Evolutionary conservation across 140 eudicot species (phyloP).

Genomic region (Ambrosia hybrid): DNA sequence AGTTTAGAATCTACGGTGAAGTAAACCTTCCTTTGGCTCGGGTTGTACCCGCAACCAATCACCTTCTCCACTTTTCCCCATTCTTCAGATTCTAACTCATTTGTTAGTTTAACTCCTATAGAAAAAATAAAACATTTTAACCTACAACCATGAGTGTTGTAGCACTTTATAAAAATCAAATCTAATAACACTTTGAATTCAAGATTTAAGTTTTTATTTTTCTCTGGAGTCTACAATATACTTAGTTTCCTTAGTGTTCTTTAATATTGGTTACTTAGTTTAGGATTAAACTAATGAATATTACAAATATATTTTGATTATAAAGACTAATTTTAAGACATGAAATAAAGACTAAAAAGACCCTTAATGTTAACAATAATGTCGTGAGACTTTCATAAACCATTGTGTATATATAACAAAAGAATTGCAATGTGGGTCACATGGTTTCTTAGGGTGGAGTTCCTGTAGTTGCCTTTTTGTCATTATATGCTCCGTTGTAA

Average conservation of each 20-base stretch:
- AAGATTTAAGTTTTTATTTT: not conserved
- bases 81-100: slow-evolving; percentile 40
- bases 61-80: slow-evolving; percentile 75
- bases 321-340: not conserved
- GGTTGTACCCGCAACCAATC: slow-evolving; percentile 92
- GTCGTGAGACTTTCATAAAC: slow-evolving; percentile 6
- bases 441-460: slow-evolving; percentile 30
- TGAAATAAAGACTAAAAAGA: slow-evolving; percentile 3
- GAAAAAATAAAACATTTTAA: not conserved
- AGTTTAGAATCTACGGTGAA: slow-evolving; percentile 77
- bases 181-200: not conserved
- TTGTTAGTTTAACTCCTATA: slow-evolving; percentile 41
- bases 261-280: not conserved
- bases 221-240: too few relatives aligned
- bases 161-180: not conserved
- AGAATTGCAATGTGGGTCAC: slow-evolving; percentile 28
- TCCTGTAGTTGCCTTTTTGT: slow-evolving; percentile 33
- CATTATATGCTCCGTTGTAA: slow-evolving; percentile 20
- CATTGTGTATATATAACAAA: not conserved
- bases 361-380: not conserved
- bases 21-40: slow-evolving; percentile 71
- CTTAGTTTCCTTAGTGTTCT: too few relatives aligned
- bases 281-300: not conserved
- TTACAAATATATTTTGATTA: not conserved
- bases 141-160: not conserved